These are phyloP conservation scores for Pseudoscleropodium purum DNA, from an alignment of 225 moss, liverwort and hornwort species.

Conservation along the genomic window DNA sequence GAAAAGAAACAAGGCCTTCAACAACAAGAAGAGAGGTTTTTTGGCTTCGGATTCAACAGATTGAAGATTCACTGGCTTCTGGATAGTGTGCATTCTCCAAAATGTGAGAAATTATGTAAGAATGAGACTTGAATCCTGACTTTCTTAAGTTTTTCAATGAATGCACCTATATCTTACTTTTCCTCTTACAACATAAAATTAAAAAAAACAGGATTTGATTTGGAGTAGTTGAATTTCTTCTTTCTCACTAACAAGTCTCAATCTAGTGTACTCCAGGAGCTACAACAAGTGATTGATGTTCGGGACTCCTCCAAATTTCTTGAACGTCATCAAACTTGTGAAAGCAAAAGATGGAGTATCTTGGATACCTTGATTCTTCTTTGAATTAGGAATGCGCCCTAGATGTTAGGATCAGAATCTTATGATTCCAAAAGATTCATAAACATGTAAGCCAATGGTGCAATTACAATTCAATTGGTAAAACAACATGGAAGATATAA, in stretches of 20 bases:
- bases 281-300: neutral
- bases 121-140: neutral
- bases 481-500: neutral
- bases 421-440: neutral
- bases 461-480: neutral
- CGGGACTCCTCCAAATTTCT: neutral
- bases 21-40: neutral
- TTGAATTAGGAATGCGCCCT: neutral
- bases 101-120: neutral
- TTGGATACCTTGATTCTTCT: neutral
- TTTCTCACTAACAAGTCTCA: neutral
- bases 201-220: neutral
- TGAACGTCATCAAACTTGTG: neutral
- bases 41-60: neutral
- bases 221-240: neutral
- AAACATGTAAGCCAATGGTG: neutral
- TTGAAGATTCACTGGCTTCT: neutral
- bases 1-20: neutral
- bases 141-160: neutral
- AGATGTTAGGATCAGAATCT: neutral
- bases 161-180: neutral
- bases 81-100: neutral
- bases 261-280: neutral
- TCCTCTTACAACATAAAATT: neutral
- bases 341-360: neutral